A percentile compares a stretch with the other conserved stretches of the same genome.
These are phyloP conservation scores for Raphidocelis subcapitata DNA, from an alignment of 139 green algal genomes.

Conservation along the genomic window DNA sequence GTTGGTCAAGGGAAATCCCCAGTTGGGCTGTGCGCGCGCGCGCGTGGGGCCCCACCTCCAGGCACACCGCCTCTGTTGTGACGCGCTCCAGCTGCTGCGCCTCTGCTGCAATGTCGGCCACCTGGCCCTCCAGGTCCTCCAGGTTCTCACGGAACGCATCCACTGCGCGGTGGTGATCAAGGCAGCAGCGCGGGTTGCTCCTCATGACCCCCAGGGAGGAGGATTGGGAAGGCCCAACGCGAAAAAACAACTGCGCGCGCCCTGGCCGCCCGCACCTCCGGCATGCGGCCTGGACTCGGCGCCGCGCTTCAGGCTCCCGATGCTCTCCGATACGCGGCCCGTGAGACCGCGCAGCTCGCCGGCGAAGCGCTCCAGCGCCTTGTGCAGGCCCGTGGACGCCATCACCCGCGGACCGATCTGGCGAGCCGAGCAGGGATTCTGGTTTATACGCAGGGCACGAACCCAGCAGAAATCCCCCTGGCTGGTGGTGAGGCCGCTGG, in stretches of 20 bases:
- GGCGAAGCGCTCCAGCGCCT: slow-evolving; percentile 8
- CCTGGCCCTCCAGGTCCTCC: slow-evolving; percentile 26
- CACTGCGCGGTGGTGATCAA: not conserved
- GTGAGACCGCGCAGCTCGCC: not conserved
- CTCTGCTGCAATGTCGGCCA: slow-evolving; percentile 23
- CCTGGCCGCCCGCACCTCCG: slow-evolving; percentile 21
- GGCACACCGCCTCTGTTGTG: slow-evolving; percentile 25
- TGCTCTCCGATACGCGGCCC: not conserved
- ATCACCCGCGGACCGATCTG: too few species aligned
- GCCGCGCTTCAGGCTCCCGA: slow-evolving; percentile 8
- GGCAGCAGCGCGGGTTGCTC: not conserved
- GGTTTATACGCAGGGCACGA: too few species aligned
- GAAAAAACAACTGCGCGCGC: too few species aligned
- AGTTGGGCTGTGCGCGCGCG: too few species aligned
- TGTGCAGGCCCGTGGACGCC: not conserved
- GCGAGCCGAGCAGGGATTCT: too few species aligned
- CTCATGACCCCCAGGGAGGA: too few species aligned
- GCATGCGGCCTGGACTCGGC: slow-evolving; percentile 18
- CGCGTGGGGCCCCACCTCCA: slow-evolving; percentile 40
- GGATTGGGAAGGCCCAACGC: too few species aligned
- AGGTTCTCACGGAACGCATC: slow-evolving; percentile 25
- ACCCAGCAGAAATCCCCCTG: too few species aligned
- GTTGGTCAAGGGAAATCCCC: too few species aligned
- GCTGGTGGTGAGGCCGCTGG: too few species aligned
- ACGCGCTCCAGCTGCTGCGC: slow-evolving; percentile 32